phyloP scores from a whole-genome alignment of 2,329 filamentous ascomycete species.

The Sclerotinia sclerotiorum region DNA sequence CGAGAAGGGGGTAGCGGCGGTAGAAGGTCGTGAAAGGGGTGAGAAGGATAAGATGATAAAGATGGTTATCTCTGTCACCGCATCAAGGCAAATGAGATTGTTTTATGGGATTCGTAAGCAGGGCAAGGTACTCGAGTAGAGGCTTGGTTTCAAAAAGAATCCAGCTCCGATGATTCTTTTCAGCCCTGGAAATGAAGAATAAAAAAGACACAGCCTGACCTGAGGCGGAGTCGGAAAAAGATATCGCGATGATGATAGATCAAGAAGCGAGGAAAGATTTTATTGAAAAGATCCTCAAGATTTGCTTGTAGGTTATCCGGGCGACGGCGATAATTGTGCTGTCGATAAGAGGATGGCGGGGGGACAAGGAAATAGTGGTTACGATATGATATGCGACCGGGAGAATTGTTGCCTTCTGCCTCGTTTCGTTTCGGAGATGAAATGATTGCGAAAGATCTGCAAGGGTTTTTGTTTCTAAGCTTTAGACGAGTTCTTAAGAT shows the following conservation, averaged over 20 bases:
- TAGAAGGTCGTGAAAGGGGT: conserved; percentile 1
- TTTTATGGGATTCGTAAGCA: conserved; percentile 20
- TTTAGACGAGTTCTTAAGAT: conserved; percentile 4
- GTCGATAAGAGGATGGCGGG: conserved; percentile 35
- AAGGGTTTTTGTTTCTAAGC: conserved; percentile 4
- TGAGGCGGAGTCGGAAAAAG: conserved; percentile 26
- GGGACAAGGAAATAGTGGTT: conserved; percentile 23
- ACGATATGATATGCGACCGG: conserved; percentile 32
- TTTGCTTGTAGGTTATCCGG: conserved; percentile 18
- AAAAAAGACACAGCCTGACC: conserved; percentile 27
- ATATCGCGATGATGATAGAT: background rate
- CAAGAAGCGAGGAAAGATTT: background rate
- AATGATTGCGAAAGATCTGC: conserved; percentile 13
- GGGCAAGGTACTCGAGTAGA: conserved; percentile 29
- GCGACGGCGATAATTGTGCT: conserved; percentile 24
- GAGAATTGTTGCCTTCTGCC: conserved; percentile 17
- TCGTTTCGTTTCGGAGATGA: conserved; percentile 8
- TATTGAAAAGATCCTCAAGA: conserved; percentile 20
- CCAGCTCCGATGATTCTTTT: conserved; percentile 27
- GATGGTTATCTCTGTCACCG: conserved; percentile 17
- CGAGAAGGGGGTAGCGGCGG: background rate
- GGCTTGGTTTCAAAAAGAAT: conserved; percentile 30
- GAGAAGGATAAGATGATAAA: conserved; percentile 6
- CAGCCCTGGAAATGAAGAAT: conserved; percentile 19
- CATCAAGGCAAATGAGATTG: conserved; percentile 14